Percentiles rank a stretch among this genome's conserved stretches.
phyloP scores from a whole-genome alignment of 192 early-diverging fungal genomes.

The Backusella sp. region DNA sequence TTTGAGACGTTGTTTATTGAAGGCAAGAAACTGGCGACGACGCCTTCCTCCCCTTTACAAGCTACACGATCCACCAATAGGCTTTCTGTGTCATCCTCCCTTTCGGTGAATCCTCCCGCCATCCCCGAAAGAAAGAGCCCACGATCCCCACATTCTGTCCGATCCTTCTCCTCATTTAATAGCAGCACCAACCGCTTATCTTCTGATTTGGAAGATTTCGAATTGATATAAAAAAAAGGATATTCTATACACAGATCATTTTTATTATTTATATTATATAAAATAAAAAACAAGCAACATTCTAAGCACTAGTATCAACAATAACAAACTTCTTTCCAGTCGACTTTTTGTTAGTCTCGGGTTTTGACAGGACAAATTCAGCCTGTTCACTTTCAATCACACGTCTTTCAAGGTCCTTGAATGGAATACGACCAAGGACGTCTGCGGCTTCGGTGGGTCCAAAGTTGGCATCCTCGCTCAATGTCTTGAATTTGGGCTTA shows the following conservation, averaged over 20 bases:
- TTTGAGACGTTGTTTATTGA: conserved; percentile 45
- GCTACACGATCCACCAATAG: neutral
- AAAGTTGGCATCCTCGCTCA: conserved; percentile 79
- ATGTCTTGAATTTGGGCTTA: conserved; percentile 74
- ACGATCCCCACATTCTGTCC: neutral
- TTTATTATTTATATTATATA: conserved; percentile 8
- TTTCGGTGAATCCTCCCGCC: neutral
- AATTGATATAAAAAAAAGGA: neutral
- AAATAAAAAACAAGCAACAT: neutral
- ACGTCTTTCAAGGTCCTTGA: conserved; percentile 43
- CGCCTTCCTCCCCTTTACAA: neutral
- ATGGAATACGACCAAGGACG: conserved; percentile 65
- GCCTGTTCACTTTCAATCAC: conserved; percentile 25
- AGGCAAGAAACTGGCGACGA: conserved; percentile 24
- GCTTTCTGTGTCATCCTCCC: neutral
- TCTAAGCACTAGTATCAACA: conserved; percentile 37
- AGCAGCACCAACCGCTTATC: neutral
- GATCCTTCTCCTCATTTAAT: neutral
- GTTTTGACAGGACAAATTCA: conserved; percentile 16
- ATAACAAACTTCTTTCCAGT: conserved; percentile 44
- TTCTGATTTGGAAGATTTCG: conserved; percentile 12
- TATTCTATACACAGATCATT: neutral
- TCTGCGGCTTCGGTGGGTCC: conserved; percentile 78
- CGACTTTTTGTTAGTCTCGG: conserved; percentile 11
- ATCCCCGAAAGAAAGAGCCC: neutral